Conservation (phyloP, 2,329 filamentous ascomycete genomes). For the Microdochium paspali region DNA sequence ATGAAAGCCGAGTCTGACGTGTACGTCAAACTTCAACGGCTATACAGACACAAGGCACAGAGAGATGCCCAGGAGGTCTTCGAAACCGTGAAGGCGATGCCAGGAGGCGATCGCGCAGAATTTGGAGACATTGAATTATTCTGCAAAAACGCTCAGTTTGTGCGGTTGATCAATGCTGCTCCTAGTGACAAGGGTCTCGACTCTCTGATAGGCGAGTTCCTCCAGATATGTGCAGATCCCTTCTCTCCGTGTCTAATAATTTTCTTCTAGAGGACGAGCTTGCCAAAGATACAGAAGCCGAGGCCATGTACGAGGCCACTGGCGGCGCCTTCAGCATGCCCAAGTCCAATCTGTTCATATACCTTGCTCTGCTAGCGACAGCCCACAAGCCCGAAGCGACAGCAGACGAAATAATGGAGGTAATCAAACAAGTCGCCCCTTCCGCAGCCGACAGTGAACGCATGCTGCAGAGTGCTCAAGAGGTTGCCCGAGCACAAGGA, state of each 20-base stretch:
- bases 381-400: constrained; percentile 33
- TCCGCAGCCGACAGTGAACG: constrained; percentile 39
- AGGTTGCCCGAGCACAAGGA: constrained; percentile 67
- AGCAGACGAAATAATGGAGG: constrained; percentile 43
- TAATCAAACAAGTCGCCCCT: constrained; percentile 31
- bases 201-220: constrained; percentile 39
- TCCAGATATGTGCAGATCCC: neutral
- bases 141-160: constrained; percentile 90
- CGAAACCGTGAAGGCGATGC: constrained; percentile 44
- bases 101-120: constrained; percentile 45
- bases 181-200: constrained; percentile 34
- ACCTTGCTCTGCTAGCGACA: constrained; percentile 53
- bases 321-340: constrained; percentile 27
- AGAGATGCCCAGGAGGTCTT: constrained; percentile 70
- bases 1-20: constrained; percentile 94
- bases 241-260: neutral
- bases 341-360: constrained; percentile 57
- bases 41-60: constrained; percentile 85
- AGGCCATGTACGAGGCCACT: constrained; percentile 26
- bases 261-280: constrained; percentile 38
- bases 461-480: constrained; percentile 46
- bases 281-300: constrained; percentile 42
- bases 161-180: constrained; percentile 68
- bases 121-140: constrained; percentile 77
- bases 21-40: constrained; percentile 82